These are phyloP conservation scores for Calonectria naviculata DNA, from an alignment of 2,329 filamentous ascomycete genomes.

Conservation along the genomic window DNA sequence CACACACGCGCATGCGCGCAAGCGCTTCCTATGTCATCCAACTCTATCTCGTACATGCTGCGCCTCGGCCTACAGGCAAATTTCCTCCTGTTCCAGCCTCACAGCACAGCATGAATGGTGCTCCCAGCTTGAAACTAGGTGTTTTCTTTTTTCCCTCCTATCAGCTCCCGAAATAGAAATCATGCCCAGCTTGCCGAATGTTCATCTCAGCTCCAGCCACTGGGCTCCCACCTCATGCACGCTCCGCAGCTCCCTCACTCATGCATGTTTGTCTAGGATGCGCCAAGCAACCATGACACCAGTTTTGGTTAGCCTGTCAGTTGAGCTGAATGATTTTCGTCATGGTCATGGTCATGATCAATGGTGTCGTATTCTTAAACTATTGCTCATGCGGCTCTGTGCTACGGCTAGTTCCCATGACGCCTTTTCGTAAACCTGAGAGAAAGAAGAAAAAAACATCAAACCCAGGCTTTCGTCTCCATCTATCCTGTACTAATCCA, in stretches of 20 bases:
- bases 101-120: neutral
- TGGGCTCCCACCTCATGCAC: neutral
- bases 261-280: neutral
- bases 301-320: neutral
- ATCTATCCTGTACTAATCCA: constrained; percentile 13
- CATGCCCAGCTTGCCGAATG: neutral
- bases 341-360: constrained; percentile 9
- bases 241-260: neutral
- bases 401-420: neutral
- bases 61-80: constrained; percentile 8
- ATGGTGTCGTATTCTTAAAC: neutral
- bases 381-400: constrained; percentile 17
- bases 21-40: neutral
- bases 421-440: constrained; percentile 3
- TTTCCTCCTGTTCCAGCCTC: constrained; percentile 10
- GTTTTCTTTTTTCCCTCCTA: neutral
- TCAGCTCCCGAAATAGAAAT: constrained; percentile 15
- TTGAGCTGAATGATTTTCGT: neutral
- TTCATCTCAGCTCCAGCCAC: constrained; percentile 6
- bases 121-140: neutral
- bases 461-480: neutral
- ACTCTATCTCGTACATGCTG: constrained; percentile 16
- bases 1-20: neutral
- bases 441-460: neutral
- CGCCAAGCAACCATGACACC: neutral